phyloP scores from a whole-genome alignment of 208 protist genomes.

The Borovskyia barvae region DNA sequence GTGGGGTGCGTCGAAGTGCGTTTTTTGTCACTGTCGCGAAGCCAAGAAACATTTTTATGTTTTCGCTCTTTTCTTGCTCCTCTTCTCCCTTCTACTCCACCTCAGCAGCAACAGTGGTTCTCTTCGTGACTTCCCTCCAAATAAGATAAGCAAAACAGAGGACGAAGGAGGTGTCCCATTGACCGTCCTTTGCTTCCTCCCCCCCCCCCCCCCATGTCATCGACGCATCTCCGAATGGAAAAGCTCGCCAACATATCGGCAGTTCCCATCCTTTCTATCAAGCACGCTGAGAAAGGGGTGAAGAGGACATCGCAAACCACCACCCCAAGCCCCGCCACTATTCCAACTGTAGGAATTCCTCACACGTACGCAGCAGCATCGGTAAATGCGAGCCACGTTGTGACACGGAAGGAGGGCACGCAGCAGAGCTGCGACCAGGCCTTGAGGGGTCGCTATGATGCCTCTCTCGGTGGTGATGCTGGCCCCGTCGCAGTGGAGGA shows the following conservation, averaged over 20 bases:
- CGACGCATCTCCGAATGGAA: background rate
- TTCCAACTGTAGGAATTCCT: too few species aligned
- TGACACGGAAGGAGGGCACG: too few species aligned
- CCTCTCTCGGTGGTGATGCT: too few species aligned
- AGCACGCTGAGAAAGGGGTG: background rate
- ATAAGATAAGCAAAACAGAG: background rate
- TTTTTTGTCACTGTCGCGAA: too few species aligned
- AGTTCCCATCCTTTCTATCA: constrained; percentile 13
- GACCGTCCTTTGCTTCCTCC: background rate
- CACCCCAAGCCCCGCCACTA: too few species aligned
- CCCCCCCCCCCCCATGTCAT: background rate
- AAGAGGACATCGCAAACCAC: background rate
- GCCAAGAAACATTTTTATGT: too few species aligned
- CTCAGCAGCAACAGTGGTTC: background rate
- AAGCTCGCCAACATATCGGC: constrained; percentile 5
- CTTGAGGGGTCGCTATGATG: too few species aligned
- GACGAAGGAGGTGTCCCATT: background rate
- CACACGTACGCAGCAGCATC: too few species aligned
- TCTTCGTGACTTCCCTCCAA: background rate
- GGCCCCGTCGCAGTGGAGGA: too few species aligned
- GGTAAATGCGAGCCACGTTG: too few species aligned
- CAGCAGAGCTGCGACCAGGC: too few species aligned
- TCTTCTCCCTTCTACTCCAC: background rate
- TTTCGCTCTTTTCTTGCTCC: background rate
- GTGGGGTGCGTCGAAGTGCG: too few species aligned